Base-by-base conservation (phyloP, 2,329 filamentous ascomycete species). In the Neopestalotiopsis sp. region DNA sequence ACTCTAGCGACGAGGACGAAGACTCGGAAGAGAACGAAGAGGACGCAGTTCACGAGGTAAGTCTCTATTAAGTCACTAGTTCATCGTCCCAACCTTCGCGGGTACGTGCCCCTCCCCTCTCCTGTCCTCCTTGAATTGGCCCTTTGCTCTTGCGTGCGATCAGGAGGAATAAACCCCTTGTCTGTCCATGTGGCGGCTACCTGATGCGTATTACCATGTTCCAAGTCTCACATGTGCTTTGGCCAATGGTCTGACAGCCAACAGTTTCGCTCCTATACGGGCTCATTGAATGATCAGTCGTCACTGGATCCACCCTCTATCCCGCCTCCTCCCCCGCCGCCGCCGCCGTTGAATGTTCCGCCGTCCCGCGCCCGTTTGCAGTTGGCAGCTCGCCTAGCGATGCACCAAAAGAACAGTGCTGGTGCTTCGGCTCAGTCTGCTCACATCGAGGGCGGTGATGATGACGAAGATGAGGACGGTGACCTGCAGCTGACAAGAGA, bases 1-100 rank as follows among this genome's bases (percentile, higher is more conserved):
- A 94, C 81, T 96, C 93, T 63, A 97, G 94, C 76, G 94, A 97
- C 74, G 95, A 98, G 80, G 96, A 98, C 73, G 96, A 98, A 72
- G 95, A 98, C 75, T 92, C 94, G 82, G 94, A 97, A 70, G 93
- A 94, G 69, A 92, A 92, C 73, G 91, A 95, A 72, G 92, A 94
- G 74, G 92, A 94, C 71, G 89, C 89, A 52, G 89, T 88, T 77
- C 90, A 86, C 71, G 89, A 91, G 89, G 89, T 91, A 82, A 87
- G 89, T 85, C 34, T 40, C 13, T 66, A 49, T 24, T 28, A n/a
- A 28, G 28, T 58, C 52, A 32, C 32, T 34, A 32, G 24, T 49
- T 34, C 42, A 34, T 49, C 62, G 14, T 65, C 34, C 20, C 38
- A 34, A 40, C 20, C 20, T 34, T 49, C 24, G 14, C 40, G 24